Evolutionary conservation across 2,329 filamentous ascomycete genomes (phyloP), one percentile per base, ranked within the genome.

Genomic region (Ophiostoma perfectum): DNA sequence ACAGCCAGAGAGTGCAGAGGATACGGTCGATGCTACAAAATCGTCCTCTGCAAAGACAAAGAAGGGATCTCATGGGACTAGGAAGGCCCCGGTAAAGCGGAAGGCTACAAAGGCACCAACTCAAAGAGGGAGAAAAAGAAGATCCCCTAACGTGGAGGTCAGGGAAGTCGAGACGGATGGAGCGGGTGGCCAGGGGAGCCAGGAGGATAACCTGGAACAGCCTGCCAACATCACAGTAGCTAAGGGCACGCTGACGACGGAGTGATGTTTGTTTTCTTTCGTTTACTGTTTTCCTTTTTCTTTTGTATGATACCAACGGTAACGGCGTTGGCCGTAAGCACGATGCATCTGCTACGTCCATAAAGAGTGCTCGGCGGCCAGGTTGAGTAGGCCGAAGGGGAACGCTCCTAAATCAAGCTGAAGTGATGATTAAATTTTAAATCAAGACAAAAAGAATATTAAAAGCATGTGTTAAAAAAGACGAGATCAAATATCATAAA

Each of bases 291-390:
- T 2, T 49, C 5, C 3, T 9, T 12, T 27, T 55, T 55, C 8
- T 55, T 55, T 55, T 55, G 8, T 55, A 55, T 11, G n/a, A 55
- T 55, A 55, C 49, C 49, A 55, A 55, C n/a, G 27, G 12, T 18
- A 12, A n/a, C 7, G 49, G 49, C 45, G 6, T 11, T 55, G 49
- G 27, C 49, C 49, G n/a, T 55, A 3, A 52, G 4, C 14, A 55
- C 27, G 27, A 27, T 27, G 12, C 8, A 55, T 27, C 49, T 12
- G 45, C 12, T 55, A 9, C 12, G 9, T 55, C 6, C 8, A 27
- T 18, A 2, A 55, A 52, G 27, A 27, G 27, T 27, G 27, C 27
- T 27, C 27, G 27, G 27, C 27, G 27, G 27, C 27, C 27, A 27
- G 27, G 27, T 27, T 27, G 27, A 27, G 27, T 27, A 27, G 27